Evolutionary conservation across 2,329 filamentous ascomycete genomes (phyloP), one percentile per base, ranked within the genome.

Genomic region (Fusarium torreyae): DNA sequence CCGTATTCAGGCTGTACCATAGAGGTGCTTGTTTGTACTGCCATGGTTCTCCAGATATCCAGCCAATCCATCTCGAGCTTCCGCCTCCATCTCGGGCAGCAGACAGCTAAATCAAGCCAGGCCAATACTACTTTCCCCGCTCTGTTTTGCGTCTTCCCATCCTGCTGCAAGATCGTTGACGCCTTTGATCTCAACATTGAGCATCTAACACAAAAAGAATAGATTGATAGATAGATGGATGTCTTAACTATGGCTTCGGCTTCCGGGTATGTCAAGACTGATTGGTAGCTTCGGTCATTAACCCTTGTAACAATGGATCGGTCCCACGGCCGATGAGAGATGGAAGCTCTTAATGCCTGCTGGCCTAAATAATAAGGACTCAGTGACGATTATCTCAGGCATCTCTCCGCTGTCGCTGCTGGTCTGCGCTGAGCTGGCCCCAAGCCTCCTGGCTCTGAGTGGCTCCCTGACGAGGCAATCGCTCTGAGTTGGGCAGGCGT

Each of bases 61-160:
- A 53, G 17, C 60, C 62, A 65, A 65, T 51, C 45, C 31, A 48
- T 59, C 36, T 50, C 31, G 26, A 61, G 42, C 28, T 53, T 61
- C 50, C 45, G 39, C 60, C 62, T 51, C 54, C 52, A 31, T 63
- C 60, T 46, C 48, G 36, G 40, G 57, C 55, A 55, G 36, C 54
- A 55, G 38, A 44, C 44, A 57, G 22, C 20, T 33, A 56, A 31
- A 58, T 18, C 22, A 53, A 48, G 40, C 34, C 59, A 58, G 18
- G 34, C 24, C 61, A 72, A 58, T 70, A 56, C 56, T 55, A 64
- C 69, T 62, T 74, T 71, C 71, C 71, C 71, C 71, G 69, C 71
- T 68, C 68, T 68, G 65, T 33, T 44, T 45, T 57, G 48, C 39
- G 24, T 42, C 53, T 40, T 56, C 45, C 45, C 45, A 31, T 44